Percentiles rank a stretch among this genome's conserved stretches.
Conservation (phyloP, 495 filamentous ascomycete genomes). For the Hypoxylon intermedium region DNA sequence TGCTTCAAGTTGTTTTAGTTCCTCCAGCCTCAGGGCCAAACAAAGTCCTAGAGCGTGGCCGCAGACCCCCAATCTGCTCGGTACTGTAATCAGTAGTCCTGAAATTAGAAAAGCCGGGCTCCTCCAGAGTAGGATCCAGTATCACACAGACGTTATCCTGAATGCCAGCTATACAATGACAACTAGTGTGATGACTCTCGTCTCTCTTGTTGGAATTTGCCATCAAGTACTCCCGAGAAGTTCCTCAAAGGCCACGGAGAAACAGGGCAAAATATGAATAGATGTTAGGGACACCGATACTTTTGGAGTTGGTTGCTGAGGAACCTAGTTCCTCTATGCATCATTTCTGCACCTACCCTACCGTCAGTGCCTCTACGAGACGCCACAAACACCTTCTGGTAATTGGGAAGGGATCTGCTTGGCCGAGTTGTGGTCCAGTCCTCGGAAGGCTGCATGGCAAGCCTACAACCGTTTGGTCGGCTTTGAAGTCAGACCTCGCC, state of each 20-base stretch:
- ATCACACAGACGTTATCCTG: slow-evolving; percentile 8
- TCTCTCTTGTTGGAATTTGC: slow-evolving; percentile 8
- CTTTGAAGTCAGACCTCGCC: slow-evolving; percentile 29
- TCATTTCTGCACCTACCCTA: slow-evolving; percentile 42
- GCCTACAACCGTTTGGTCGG: slow-evolving; percentile 41
- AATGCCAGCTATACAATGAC: neutral
- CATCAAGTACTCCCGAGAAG: slow-evolving; percentile 2
- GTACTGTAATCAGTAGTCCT: slow-evolving; percentile 35
- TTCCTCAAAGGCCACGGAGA: neutral
- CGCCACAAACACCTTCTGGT: slow-evolving; percentile 46
- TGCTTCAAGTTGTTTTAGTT: slow-evolving; percentile 42
- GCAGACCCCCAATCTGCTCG: slow-evolving; percentile 32
- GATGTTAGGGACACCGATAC: slow-evolving; percentile 19
- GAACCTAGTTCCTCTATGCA: slow-evolving; percentile 40
- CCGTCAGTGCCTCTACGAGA: slow-evolving; percentile 44
- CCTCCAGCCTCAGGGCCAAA: slow-evolving; percentile 37
- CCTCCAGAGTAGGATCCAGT: slow-evolving; percentile 11
- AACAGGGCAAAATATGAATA: slow-evolving; percentile 9
- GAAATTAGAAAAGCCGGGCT: slow-evolving; percentile 27
- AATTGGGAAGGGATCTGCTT: slow-evolving; percentile 42
- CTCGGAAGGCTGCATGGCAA: slow-evolving; percentile 43
- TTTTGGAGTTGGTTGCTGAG: slow-evolving; percentile 30
- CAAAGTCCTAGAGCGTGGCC: slow-evolving; percentile 36
- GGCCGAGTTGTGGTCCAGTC: slow-evolving; percentile 39
- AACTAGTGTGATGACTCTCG: neutral